Evolutionary conservation across 2,329 filamentous ascomycete species (phyloP), one percentile per base, ranked within the genome.

Genomic region (Colletotrichum simmondsii): DNA sequence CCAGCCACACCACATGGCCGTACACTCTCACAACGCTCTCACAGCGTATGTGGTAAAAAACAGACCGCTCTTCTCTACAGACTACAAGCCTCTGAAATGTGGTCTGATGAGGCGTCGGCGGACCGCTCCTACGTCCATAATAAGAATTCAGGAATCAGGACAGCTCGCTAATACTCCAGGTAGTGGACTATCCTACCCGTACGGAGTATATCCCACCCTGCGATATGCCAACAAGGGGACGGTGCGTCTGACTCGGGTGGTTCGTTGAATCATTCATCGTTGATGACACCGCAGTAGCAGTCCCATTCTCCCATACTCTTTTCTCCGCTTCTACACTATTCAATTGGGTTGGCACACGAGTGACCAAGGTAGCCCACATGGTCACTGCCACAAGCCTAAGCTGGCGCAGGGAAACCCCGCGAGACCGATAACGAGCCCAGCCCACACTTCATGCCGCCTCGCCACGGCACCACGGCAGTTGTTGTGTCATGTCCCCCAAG

Each of bases 351-450:
- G 59, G 14, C 53, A 54, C n/a, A 60, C 30, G 37, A 53, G n/a
- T n/a, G 42, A 26, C 24, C 7, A 49, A 8, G 42, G 19, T 49
- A 49, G 42, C 37, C 37, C 37, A 42, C 37, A 42, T 7, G 37
- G 37, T 19, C 37, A 42, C 37, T 42, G 42, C 42, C 42, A 49
- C 42, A 49, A 49, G 42, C 42, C 42, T 4, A 61, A 35, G 59
- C 37, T 24, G 12, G 59, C 59, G 59, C 24, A 62, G 42, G 30
- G 64, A 28, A 62, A 64, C 52, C 37, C 64, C 57, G 58, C 57
- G 69, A 68, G 58, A 63, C 69, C 65, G 65, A 72, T 69, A 63
- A 69, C 65, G 65, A 72, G 54, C 57, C 59, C 19, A 30, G 28
- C 42, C 42, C 42, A 24, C 60, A 61, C 35, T 46, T 60, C 58